Evolutionary conservation across 2,329 filamentous ascomycete species (phyloP).

Genomic region (Geosmithia morbida): DNA sequence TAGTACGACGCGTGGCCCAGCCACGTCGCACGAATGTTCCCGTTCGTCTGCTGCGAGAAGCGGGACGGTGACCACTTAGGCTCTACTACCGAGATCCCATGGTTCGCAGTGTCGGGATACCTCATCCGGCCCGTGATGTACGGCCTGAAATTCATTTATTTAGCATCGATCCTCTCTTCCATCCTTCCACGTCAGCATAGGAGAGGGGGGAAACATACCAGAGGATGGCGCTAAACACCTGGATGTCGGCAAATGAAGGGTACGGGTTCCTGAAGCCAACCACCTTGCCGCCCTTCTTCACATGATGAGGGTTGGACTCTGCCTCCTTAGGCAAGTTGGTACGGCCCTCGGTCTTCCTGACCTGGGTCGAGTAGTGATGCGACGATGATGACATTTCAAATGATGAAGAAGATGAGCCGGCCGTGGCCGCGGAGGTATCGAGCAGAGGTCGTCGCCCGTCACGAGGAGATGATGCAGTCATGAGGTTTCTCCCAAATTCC

Average conservation of each 20-base stretch:
- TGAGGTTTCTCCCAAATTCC: neutral
- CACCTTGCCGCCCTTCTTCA: constrained; percentile 20
- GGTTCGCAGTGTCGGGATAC: constrained; percentile 46
- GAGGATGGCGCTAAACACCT: constrained; percentile 13
- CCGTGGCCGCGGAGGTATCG: neutral
- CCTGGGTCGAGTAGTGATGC: constrained; percentile 9
- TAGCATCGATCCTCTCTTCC: neutral
- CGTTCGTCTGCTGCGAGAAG: constrained; percentile 21
- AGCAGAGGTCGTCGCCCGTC: neutral
- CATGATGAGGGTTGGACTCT: constrained; percentile 30
- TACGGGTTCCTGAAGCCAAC: constrained; percentile 35
- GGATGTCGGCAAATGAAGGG: constrained; percentile 21
- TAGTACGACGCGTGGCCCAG: constrained; percentile 91
- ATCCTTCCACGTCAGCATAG: neutral
- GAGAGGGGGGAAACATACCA: constrained; percentile 14
- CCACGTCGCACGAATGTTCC: constrained; percentile 71
- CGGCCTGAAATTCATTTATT: constrained; percentile 8
- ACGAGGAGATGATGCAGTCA: neutral
- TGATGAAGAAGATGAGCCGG: neutral
- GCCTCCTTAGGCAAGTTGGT: constrained; percentile 25
- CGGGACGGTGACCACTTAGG: constrained; percentile 53
- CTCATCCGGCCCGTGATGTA: constrained; percentile 22
- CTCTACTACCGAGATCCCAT: constrained; percentile 50
- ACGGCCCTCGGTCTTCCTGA: constrained; percentile 17
- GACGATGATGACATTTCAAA: neutral